Conservation (phyloP, 2,329 filamentous ascomycete genomes). For the Penicillium sp. region DNA sequence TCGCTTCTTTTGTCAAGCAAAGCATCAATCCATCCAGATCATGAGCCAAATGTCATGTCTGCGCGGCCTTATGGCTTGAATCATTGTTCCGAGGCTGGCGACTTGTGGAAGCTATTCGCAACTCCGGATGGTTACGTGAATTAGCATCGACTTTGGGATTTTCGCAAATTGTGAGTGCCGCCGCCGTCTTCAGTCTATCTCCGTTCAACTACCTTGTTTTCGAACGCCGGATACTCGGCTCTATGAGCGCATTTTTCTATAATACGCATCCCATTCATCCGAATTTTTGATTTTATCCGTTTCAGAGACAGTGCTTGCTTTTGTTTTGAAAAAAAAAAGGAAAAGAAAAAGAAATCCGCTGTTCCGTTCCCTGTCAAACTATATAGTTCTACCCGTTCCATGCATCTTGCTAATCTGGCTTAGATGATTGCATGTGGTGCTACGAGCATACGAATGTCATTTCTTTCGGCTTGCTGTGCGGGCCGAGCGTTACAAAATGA, state of each 20-base stretch:
- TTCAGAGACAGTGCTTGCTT: too few species aligned
- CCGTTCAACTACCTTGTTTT: neutral
- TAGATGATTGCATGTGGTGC: conserved; percentile 1
- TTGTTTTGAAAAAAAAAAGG: neutral
- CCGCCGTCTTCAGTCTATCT: neutral
- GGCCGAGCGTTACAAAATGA: conserved; percentile 25
- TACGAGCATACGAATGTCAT: neutral
- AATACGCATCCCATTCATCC: too few species aligned
- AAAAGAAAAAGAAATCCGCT: neutral
- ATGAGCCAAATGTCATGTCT: neutral
- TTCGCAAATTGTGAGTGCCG: neutral
- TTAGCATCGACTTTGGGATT: neutral
- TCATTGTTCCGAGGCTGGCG: neutral
- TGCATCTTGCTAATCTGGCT: neutral
- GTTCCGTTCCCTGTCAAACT: neutral
- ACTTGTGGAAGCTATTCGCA: neutral
- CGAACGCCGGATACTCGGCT: neutral
- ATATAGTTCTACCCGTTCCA: neutral
- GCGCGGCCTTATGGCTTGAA: neutral
- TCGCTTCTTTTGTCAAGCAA: neutral
- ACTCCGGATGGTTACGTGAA: neutral
- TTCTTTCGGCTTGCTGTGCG: conserved; percentile 9
- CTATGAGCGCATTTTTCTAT: neutral
- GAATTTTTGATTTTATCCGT: neutral
- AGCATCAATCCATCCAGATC: neutral